These are phyloP conservation scores for Neurospora sp. DNA, from an alignment of 495 filamentous ascomycete genomes.

Conservation along the genomic window DNA sequence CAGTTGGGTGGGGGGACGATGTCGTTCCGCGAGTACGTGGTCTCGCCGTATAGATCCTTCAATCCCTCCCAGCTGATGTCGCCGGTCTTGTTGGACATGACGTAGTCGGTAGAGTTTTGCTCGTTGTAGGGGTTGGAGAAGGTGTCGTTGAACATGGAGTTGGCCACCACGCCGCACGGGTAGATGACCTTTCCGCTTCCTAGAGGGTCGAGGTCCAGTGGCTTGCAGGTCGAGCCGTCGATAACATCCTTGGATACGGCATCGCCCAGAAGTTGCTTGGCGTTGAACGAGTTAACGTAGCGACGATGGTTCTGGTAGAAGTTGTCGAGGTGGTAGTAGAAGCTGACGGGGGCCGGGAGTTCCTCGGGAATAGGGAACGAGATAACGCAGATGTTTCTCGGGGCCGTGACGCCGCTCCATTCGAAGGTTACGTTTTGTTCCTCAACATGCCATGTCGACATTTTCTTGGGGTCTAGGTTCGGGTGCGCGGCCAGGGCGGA, in stretches of 20 bases:
- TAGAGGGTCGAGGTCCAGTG: constrained; percentile 46
- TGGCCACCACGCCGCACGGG: constrained; percentile 92
- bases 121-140: constrained; percentile 53
- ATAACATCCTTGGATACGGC: constrained; percentile 51
- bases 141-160: constrained; percentile 96
- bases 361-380: constrained; percentile 68
- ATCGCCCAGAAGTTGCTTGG: constrained; percentile 70
- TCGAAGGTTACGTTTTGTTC: constrained; percentile 10
- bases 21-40: constrained; percentile 44
- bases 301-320: constrained; percentile 99
- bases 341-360: constrained; percentile 67
- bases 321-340: constrained; percentile 93
- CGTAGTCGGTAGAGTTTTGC: constrained; percentile 36
- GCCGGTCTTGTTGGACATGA: constrained; percentile 58
- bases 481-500: constrained; percentile 15
- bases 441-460: constrained; percentile 20
- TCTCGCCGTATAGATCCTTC: constrained; percentile 59
- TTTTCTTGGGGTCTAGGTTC: constrained; percentile 12
- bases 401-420: constrained; percentile 12
- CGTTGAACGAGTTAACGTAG: constrained; percentile 83
- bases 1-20: constrained; percentile 87
- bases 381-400: constrained; percentile 47
- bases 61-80: constrained; percentile 77
- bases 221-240: constrained; percentile 59
- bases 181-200: constrained; percentile 63